Conservation (phyloP, 139 green algal genomes). For the Chlorella sorokiniana region DNA sequence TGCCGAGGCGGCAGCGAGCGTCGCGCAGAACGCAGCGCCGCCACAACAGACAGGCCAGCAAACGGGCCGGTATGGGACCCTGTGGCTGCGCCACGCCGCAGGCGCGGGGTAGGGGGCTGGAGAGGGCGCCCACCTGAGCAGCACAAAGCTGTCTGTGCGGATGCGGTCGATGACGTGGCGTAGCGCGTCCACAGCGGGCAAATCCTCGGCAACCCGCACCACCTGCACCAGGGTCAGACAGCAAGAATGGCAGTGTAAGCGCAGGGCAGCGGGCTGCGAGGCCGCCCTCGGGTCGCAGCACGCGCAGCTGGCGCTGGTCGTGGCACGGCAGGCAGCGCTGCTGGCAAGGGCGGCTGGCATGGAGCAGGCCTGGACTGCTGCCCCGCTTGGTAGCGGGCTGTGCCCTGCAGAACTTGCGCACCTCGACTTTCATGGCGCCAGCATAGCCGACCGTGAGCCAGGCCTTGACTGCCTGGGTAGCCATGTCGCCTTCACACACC, state of each 20-base stretch:
- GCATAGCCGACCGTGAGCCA: slow-evolving; percentile 59
- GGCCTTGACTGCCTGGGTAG: slow-evolving; percentile 46
- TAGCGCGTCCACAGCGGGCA: slow-evolving; percentile 68
- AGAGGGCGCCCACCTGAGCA: slow-evolving; percentile 30
- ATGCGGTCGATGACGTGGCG: slow-evolving; percentile 46
- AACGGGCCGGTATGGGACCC: not conserved
- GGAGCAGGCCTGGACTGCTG: too few relatives aligned
- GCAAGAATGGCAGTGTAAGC: not conserved
- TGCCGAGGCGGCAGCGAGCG: too few relatives aligned
- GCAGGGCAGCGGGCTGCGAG: not conserved
- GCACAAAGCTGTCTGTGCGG: slow-evolving; percentile 55
- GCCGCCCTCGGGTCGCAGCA: too few relatives aligned
- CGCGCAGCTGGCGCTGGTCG: too few relatives aligned
- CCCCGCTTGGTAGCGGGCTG: too few relatives aligned
- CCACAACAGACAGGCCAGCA: not conserved
- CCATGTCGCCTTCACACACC: slow-evolving; percentile 64
- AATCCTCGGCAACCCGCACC: slow-evolving; percentile 65
- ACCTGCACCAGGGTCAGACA: slow-evolving; percentile 35
- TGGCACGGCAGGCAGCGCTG: not conserved
- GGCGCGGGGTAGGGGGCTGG: too few relatives aligned
- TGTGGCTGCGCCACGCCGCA: not conserved
- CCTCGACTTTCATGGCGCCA: slow-evolving; percentile 53
- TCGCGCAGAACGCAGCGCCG: not conserved
- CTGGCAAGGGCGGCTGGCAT: not conserved
- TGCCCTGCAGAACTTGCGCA: slow-evolving; percentile 17